These are phyloP conservation scores for Podospora appendiculata DNA, from an alignment of 495 filamentous ascomycete genomes.

Conservation along the genomic window DNA sequence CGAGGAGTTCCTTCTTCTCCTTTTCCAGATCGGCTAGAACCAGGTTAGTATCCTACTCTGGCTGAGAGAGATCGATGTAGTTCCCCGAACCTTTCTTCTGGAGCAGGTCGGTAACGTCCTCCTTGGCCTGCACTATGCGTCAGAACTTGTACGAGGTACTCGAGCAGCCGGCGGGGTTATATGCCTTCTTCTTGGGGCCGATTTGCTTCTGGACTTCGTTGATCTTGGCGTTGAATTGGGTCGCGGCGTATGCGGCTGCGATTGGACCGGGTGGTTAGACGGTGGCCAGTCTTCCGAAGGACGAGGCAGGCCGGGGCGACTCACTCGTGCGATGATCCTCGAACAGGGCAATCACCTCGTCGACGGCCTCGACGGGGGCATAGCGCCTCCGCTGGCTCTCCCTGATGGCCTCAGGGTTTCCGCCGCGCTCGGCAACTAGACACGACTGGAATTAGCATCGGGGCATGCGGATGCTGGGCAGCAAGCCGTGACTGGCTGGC, in stretches of 20 bases:
- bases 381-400: constrained; percentile 78
- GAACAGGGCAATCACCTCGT: constrained; percentile 81
- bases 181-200: constrained; percentile 82
- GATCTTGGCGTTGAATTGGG: constrained; percentile 71
- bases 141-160: constrained; percentile 1
- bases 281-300: neutral
- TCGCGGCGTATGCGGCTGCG: constrained; percentile 60
- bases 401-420: constrained; percentile 79
- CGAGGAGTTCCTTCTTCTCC: constrained; percentile 70
- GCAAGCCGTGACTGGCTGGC: too few relatives aligned
- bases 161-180: neutral
- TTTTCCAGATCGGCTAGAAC: constrained; percentile 54
- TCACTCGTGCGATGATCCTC: constrained; percentile 79
- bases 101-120: constrained; percentile 78
- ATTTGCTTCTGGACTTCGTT: constrained; percentile 87
- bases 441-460: too few relatives aligned
- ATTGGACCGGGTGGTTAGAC: neutral
- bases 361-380: constrained; percentile 74
- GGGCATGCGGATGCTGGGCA: too few relatives aligned
- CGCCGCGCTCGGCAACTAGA: constrained; percentile 69
- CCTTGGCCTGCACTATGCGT: constrained; percentile 56
- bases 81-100: constrained; percentile 48
- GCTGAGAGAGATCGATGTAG: neutral
- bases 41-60: neutral
- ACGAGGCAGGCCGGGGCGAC: constrained; percentile 8